A percentile compares a stretch with the other conserved stretches of the same genome.
Evolutionary conservation across 2,329 filamentous ascomycete genomes (phyloP).

Genomic region (Beauveria sp.): DNA sequence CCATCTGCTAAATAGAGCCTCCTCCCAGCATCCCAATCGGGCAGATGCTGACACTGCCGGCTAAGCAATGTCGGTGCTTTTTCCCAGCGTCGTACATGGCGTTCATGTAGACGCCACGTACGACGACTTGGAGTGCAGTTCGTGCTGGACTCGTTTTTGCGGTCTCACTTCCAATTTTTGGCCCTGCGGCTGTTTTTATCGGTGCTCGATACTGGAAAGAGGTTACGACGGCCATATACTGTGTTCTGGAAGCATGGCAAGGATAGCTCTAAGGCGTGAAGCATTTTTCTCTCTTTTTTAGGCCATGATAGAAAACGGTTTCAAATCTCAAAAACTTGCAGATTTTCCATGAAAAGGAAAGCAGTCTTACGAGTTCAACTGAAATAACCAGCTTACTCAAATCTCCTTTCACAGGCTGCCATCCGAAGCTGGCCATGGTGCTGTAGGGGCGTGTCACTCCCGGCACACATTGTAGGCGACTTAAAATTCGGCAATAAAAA

Average conservation of each 20-base stretch:
- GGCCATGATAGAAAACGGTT: neutral
- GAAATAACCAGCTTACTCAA: neutral
- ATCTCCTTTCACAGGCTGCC: neutral
- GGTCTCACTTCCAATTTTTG: neutral
- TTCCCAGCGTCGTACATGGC: too few species aligned
- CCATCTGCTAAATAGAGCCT: too few species aligned
- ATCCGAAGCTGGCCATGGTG: neutral
- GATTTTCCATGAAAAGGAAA: too few species aligned
- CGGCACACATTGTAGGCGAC: too few species aligned
- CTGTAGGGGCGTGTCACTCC: too few species aligned
- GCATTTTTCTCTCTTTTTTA: neutral
- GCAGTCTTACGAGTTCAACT: neutral
- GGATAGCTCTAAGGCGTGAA: neutral
- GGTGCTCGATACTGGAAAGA: conserved; percentile 1
- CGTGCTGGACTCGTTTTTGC: neutral
- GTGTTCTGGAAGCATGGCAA: conserved; percentile 3
- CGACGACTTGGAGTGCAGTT: too few species aligned
- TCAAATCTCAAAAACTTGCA: neutral
- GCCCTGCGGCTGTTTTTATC: neutral
- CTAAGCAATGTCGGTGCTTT: too few species aligned
- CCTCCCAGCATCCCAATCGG: too few species aligned
- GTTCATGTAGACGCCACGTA: too few species aligned
- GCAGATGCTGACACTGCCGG: too few species aligned
- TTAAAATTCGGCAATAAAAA: too few species aligned
- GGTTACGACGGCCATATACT: neutral